These are phyloP conservation scores for Mallotus japonicus DNA, from an alignment of 441 rosid genomes.

Conservation along the genomic window DNA sequence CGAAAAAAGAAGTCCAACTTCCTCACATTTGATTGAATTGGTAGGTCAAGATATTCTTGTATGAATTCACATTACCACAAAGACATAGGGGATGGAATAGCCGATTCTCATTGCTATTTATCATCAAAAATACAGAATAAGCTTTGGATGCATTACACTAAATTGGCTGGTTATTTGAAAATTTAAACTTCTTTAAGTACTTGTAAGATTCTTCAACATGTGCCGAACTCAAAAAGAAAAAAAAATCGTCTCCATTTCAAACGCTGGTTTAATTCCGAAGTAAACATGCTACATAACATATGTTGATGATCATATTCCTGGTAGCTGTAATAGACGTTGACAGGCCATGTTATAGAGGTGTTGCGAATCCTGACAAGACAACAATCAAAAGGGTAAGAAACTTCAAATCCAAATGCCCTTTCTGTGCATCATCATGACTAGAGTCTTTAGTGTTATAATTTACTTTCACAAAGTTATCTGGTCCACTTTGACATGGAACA, in stretches of 20 bases:
- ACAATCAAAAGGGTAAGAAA: constrained; percentile 3
- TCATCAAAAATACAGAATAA: too few species aligned
- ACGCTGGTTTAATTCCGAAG: background rate
- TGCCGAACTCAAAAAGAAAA: background rate
- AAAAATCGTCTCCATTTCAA: background rate
- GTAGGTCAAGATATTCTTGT: too few species aligned
- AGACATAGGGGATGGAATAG: too few species aligned
- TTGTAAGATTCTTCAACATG: too few species aligned
- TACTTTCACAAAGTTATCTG: too few species aligned
- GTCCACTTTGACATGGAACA: background rate
- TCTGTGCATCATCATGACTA: background rate
- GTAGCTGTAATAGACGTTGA: constrained; percentile 16
- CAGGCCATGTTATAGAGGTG: constrained; percentile 59
- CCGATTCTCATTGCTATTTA: too few species aligned
- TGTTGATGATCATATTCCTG: constrained; percentile 12
- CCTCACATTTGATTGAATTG: too few species aligned
- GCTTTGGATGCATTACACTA: too few species aligned
- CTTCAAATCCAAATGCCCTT: background rate
- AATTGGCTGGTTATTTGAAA: too few species aligned
- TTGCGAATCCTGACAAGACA: constrained; percentile 62
- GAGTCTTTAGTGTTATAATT: too few species aligned
- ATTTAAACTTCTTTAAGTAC: too few species aligned
- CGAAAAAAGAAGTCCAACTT: background rate
- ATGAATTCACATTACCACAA: too few species aligned
- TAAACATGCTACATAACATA: constrained; percentile 19